Evolutionary conservation across 2,329 filamentous ascomycete genomes (phyloP).

Genomic region (Metarhizium guizhouense): DNA sequence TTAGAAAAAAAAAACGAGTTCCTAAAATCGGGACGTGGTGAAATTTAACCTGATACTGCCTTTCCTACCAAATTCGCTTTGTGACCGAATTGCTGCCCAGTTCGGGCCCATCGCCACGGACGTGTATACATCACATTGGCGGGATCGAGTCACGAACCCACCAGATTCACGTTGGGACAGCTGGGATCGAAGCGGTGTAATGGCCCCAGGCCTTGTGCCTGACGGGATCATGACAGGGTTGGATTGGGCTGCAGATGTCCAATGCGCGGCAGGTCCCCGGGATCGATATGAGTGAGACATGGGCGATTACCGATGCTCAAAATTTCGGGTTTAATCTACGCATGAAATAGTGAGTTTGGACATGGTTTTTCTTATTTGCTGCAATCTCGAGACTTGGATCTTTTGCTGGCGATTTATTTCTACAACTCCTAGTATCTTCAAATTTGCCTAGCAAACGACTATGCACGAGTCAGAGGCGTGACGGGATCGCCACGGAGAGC

Average conservation of each 20-base stretch:
- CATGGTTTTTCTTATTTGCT: too few species aligned
- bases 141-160: neutral
- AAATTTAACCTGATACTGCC: neutral
- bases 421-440: too few species aligned
- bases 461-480: too few species aligned
- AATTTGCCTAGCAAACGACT: too few species aligned
- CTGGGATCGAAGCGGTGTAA: neutral
- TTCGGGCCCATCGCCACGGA: conserved; percentile 10
- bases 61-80: neutral
- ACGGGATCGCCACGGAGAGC: too few species aligned
- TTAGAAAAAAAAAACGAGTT: neutral
- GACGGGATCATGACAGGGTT: conserved; percentile 5
- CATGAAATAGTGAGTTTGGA: neutral
- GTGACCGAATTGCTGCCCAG: conserved; percentile 18
- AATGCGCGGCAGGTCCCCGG: neutral
- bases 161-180: neutral
- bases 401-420: too few species aligned
- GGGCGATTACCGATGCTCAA: neutral
- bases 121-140: conserved; percentile 20
- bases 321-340: neutral
- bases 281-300: neutral
- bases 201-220: neutral
- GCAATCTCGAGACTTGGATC: too few species aligned
- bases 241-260: neutral
- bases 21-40: neutral